Conservation (phyloP, 1,284 basidiomycete genomes). For the Coniferiporia sulphurascens region DNA sequence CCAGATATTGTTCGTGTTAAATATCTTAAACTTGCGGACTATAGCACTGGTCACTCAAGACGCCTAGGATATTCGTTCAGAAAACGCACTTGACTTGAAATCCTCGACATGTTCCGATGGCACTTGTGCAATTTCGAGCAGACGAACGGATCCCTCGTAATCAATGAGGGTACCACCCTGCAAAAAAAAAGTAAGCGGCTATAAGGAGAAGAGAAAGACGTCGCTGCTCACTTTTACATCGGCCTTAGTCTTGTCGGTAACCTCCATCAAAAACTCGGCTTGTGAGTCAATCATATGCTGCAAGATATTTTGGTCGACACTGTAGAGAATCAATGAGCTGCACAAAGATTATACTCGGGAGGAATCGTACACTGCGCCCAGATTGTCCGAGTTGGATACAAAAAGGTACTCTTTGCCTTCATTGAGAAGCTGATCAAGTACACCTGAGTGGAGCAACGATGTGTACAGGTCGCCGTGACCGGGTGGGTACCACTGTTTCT, state of each 20-base stretch:
- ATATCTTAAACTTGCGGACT: constrained; percentile 91
- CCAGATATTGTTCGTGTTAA: constrained; percentile 99
- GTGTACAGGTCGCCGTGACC: constrained; percentile 98
- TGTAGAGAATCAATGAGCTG: constrained; percentile 33
- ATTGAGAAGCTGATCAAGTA: constrained; percentile 89
- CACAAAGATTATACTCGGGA: neutral
- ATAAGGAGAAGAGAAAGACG: constrained; percentile 3
- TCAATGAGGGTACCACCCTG: constrained; percentile 96
- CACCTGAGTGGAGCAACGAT: constrained; percentile 88
- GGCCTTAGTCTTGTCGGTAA: constrained; percentile 99
- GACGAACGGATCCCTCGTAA: constrained; percentile 89
- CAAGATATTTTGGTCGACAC: constrained; percentile 77
- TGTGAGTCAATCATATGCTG: constrained; percentile 88
- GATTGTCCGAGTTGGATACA: constrained; percentile 98
- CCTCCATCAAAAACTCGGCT: constrained; percentile 96
- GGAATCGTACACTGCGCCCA: constrained; percentile 86
- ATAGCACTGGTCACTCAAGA: constrained; percentile 22
- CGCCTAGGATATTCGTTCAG: constrained; percentile 1
- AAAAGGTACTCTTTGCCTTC: constrained; percentile 99
- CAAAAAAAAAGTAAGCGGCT: neutral
- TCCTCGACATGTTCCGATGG: constrained; percentile 97
- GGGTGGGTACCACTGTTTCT: constrained; percentile 97
- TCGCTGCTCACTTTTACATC: constrained; percentile 75
- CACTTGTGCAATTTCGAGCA: constrained; percentile 98
- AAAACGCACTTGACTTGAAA: constrained; percentile 75